Evolutionary conservation across 257 asterid species (phyloP).

Genomic region (Eucommia ulmoides): DNA sequence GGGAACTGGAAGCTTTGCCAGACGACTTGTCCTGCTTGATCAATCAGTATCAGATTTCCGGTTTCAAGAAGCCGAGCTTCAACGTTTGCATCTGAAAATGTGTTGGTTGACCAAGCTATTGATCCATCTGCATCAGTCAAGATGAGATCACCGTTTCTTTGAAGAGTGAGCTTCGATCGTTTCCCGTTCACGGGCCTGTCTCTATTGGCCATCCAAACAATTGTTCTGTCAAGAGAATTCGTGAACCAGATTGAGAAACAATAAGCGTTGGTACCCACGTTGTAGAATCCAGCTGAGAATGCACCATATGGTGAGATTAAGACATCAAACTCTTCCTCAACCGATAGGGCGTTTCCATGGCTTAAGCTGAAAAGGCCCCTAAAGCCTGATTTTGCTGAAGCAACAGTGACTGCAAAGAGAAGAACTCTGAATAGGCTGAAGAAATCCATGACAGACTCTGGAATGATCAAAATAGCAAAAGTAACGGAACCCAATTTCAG

Average conservation of each 20-base stretch:
- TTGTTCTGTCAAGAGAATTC: not conserved
- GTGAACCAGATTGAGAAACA: not conserved
- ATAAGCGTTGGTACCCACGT: not conserved
- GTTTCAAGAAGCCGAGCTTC: not conserved
- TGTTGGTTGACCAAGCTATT: not conserved
- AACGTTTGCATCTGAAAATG: not conserved
- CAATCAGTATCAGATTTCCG: not conserved
- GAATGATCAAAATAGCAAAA: not conserved
- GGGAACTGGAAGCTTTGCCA: not conserved
- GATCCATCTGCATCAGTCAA: not conserved
- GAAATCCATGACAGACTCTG: not conserved
- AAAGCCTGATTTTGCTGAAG: not conserved
- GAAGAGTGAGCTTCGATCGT: not conserved
- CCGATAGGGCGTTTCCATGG: conserved; percentile 1
- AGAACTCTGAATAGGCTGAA: not conserved
- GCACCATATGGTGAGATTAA: not conserved
- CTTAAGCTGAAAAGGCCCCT: not conserved
- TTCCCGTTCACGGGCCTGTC: conserved; percentile 1
- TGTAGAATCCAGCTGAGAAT: conserved; percentile 1
- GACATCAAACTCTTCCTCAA: not conserved
- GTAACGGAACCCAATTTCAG: not conserved
- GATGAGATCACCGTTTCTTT: not conserved
- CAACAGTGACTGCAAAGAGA: not conserved
- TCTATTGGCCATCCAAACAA: not conserved
- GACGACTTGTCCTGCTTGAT: not conserved